A percentile compares a stretch with the other conserved stretches of the same genome.
Conservation (phyloP, 2,329 filamentous ascomycete species). For the Purpureocillium takamizusanense region DNA sequence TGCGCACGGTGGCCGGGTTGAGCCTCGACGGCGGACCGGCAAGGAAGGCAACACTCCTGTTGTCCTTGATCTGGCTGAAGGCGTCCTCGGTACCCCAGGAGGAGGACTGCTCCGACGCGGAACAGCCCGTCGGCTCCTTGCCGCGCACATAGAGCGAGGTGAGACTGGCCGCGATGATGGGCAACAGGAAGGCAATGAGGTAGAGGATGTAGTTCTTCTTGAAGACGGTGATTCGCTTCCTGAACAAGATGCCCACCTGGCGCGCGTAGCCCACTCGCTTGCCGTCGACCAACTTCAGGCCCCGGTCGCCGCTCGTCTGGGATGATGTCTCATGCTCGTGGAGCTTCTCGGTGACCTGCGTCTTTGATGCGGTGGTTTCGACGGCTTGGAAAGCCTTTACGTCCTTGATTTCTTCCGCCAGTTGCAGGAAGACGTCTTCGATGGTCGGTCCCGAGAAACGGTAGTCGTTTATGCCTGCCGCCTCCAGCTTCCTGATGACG, state of each 20-base stretch:
- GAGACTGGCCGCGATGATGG: constrained; percentile 69
- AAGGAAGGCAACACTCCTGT: constrained; percentile 15
- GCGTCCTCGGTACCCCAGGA: constrained; percentile 26
- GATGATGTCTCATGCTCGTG: constrained; percentile 8
- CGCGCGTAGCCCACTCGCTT: constrained; percentile 57
- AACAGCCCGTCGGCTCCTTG: constrained; percentile 43
- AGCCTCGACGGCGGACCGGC: constrained; percentile 29
- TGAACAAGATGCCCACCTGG: constrained; percentile 67
- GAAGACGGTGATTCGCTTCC: constrained; percentile 69
- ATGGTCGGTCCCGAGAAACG: constrained; percentile 83
- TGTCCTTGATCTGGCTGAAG: constrained; percentile 25
- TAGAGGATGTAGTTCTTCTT: constrained; percentile 73
- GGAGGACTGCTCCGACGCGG: constrained; percentile 36
- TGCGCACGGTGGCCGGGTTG: constrained; percentile 14
- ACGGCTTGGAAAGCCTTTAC: constrained; percentile 28
- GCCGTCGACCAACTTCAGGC: constrained; percentile 56
- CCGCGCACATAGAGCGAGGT: constrained; percentile 65
- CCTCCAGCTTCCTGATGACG: constrained; percentile 63
- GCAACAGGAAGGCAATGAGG: constrained; percentile 63
- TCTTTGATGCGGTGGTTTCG: constrained; percentile 8
- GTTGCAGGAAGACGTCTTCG: constrained; percentile 82
- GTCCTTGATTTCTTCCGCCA: constrained; percentile 68
- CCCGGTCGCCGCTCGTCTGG: constrained; percentile 18
- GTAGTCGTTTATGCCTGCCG: constrained; percentile 62
- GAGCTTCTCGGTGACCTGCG: constrained; percentile 15